A percentile compares a stretch with the other conserved stretches of the same genome.
phyloP scores from a whole-genome alignment of 2,329 filamentous ascomycete species.

The Cladosporium velox region DNA sequence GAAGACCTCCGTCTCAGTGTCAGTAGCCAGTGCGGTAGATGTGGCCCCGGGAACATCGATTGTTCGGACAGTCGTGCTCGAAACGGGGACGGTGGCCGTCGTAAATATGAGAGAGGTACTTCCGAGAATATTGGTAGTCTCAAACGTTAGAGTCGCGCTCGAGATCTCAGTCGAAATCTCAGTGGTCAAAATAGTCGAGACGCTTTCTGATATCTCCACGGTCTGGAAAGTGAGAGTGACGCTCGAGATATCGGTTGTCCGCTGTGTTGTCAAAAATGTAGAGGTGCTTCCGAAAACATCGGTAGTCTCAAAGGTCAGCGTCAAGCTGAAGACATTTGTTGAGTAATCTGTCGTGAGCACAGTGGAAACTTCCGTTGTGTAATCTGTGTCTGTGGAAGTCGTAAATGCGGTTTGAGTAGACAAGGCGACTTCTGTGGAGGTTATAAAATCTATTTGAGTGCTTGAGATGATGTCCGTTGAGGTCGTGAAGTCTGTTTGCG shows the following conservation, averaged over 20 bases:
- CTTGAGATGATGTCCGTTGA: neutral
- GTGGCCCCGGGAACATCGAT: neutral
- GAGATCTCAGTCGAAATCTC: neutral
- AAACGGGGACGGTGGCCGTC: neutral
- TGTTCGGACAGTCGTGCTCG: neutral
- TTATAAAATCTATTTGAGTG: neutral
- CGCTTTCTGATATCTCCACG: neutral
- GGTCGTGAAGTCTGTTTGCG: neutral
- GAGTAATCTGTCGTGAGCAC: neutral
- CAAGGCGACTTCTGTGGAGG: neutral
- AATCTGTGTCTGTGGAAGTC: neutral
- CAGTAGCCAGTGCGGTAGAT: neutral
- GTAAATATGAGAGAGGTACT: neutral
- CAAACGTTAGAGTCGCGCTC: neutral
- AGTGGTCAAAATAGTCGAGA: neutral
- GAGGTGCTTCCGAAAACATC: conserved; percentile 7
- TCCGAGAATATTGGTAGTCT: neutral
- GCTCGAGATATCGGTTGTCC: neutral
- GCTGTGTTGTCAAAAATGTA: neutral
- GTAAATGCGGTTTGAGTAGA: neutral
- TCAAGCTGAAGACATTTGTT: neutral
- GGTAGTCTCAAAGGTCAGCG: neutral
- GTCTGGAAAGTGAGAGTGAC: neutral
- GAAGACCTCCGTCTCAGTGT: neutral
- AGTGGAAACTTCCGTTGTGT: neutral